Percentiles rank a stretch among this genome's conserved stretches.
Evolutionary conservation across 495 filamentous ascomycete genomes (phyloP).

Genomic region (Lindgomyces ingoldianus): DNA sequence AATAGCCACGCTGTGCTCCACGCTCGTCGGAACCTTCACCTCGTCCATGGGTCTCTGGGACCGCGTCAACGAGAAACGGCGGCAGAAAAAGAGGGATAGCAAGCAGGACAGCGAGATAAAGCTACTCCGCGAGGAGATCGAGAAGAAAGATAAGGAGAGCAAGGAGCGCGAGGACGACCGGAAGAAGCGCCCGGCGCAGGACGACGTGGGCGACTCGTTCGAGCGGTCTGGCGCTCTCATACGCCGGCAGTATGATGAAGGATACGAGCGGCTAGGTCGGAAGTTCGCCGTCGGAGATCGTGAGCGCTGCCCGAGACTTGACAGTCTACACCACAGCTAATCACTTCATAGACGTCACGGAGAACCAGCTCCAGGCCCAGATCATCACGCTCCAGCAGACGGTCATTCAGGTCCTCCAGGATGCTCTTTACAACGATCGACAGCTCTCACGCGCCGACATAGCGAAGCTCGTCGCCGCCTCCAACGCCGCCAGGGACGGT

Average conservation of each 20-base stretch:
- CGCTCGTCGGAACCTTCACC: slow-evolving; percentile 42
- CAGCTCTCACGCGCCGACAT: slow-evolving; percentile 36
- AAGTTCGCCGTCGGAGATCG: slow-evolving; percentile 40
- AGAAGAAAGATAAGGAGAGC: slow-evolving; percentile 24
- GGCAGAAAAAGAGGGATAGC: slow-evolving; percentile 38
- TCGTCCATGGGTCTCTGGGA: slow-evolving; percentile 41
- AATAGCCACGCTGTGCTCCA: slow-evolving; percentile 42
- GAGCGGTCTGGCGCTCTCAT: slow-evolving; percentile 36
- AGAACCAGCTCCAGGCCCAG: slow-evolving; percentile 44
- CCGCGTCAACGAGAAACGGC: slow-evolving; percentile 27
- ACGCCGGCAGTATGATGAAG: slow-evolving; percentile 38
- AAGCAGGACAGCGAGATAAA: slow-evolving; percentile 41
- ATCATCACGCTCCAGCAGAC: slow-evolving; percentile 44
- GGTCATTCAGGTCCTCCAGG: slow-evolving; percentile 43
- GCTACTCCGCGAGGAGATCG: slow-evolving; percentile 52
- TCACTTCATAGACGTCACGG: slow-evolving; percentile 32
- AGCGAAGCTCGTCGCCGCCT: slow-evolving; percentile 36
- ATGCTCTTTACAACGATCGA: slow-evolving; percentile 40
- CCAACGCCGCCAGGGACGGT: slow-evolving; percentile 39
- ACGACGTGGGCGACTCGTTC: slow-evolving; percentile 28
- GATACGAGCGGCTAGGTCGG: slow-evolving; percentile 36
- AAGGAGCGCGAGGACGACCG: slow-evolving; percentile 9
- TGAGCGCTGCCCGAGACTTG: slow-evolving; percentile 8
- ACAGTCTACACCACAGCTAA: slow-evolving; percentile 4
- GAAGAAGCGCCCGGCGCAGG: background rate